phyloP scores from a whole-genome alignment of 371 early-diverging fungal species.

The Encephalitozoon cuniculi region DNA sequence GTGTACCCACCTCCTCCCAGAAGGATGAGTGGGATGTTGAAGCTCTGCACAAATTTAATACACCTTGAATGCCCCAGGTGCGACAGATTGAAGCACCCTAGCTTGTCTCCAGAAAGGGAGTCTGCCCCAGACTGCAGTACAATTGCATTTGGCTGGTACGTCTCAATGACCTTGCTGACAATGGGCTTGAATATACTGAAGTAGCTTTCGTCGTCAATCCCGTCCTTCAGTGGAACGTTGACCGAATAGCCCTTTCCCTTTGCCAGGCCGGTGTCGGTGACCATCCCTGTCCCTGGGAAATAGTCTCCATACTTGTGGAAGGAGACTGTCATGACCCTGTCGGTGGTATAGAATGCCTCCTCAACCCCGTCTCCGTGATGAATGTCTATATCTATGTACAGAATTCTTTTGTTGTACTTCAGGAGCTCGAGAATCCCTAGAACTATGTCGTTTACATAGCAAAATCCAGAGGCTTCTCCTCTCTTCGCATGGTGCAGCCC shows the following conservation, averaged over 20 bases:
- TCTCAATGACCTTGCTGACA: constrained; percentile 71
- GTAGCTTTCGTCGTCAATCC: constrained; percentile 87
- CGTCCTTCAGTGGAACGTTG: constrained; percentile 90
- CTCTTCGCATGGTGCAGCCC: constrained; percentile 96
- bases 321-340: constrained; percentile 92
- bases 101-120: constrained; percentile 88
- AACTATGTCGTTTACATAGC: constrained; percentile 98
- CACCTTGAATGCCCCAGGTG: constrained; percentile 72
- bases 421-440: constrained; percentile 85
- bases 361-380: constrained; percentile 98
- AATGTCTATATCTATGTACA: constrained; percentile 96
- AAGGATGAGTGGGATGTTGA: constrained; percentile 79
- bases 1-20: constrained; percentile 98
- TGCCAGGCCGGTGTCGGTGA: constrained; percentile 66
- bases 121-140: constrained; percentile 99
- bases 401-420: constrained; percentile 78
- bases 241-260: constrained; percentile 80
- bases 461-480: constrained; percentile 87
- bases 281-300: constrained; percentile 90
- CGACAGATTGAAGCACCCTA: constrained; percentile 93
- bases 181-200: constrained; percentile 74
- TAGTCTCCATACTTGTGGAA: constrained; percentile 94
- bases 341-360: constrained; percentile 95
- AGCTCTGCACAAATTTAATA: constrained; percentile 77
- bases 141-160: constrained; percentile 82